These are phyloP conservation scores for Zygoascus bituminiphila DNA, from an alignment of 805 yeast species.

Conservation along the genomic window DNA sequence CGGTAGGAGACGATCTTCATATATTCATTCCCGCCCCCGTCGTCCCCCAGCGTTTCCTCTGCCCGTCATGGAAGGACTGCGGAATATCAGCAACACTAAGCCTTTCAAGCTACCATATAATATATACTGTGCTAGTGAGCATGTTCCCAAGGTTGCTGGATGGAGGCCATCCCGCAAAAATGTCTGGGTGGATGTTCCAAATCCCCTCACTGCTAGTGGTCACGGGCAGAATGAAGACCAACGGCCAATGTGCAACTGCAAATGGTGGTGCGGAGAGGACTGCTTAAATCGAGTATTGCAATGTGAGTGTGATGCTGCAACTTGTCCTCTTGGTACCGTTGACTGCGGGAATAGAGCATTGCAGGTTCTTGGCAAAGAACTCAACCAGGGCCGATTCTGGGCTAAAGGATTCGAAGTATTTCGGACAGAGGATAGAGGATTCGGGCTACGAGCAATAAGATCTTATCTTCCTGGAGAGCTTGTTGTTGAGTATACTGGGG, in stretches of 20 bases:
- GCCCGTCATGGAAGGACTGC: conserved; percentile 11
- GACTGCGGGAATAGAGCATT: conserved; percentile 37
- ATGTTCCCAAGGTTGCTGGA: conserved; percentile 16
- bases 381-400: conserved; percentile 15
- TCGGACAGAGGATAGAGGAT: conserved; percentile 32
- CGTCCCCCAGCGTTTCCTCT: conserved; percentile 9
- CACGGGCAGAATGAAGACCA: conserved; percentile 7
- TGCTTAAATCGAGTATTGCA: conserved; percentile 30
- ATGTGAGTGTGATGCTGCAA: conserved; percentile 29
- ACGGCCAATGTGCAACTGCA: conserved; percentile 19
- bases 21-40: neutral
- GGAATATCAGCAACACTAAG: conserved; percentile 10
- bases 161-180: conserved; percentile 26
- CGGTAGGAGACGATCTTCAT: neutral
- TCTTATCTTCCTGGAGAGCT: conserved; percentile 32
- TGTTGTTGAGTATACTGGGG: conserved; percentile 44
- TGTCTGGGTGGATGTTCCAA: conserved; percentile 17
- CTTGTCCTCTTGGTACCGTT: conserved; percentile 27
- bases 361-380: conserved; percentile 18
- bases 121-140: conserved; percentile 30
- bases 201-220: conserved; percentile 4
- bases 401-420: conserved; percentile 26
- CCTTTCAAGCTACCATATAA: conserved; percentile 30
- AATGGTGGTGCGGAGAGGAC: conserved; percentile 28
- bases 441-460: conserved; percentile 36